Conservation (phyloP, 768 basidiomycete genomes). For the Ramaria rubella region DNA sequence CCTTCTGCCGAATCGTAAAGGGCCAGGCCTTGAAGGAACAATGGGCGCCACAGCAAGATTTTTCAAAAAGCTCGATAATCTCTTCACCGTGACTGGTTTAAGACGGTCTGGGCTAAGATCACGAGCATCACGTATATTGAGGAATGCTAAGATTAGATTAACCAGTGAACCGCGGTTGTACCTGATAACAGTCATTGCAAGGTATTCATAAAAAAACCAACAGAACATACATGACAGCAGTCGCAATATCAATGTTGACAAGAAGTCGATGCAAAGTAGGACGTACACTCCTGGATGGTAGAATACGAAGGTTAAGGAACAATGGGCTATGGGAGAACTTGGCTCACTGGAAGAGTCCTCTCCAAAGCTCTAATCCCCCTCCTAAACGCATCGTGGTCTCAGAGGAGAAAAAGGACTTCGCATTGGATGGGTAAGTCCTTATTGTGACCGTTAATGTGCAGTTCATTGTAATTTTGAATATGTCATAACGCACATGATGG, state of each 20-base stretch:
- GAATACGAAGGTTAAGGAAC: not conserved
- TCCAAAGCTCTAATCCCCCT: constrained; percentile 4
- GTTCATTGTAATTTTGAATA: not conserved
- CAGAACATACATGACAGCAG: constrained; percentile 18
- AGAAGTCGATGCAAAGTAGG: constrained; percentile 20
- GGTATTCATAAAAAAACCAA: not conserved
- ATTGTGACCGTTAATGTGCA: not conserved
- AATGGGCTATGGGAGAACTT: not conserved
- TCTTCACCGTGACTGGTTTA: constrained; percentile 9
- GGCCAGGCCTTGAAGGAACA: not conserved
- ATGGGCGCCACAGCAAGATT: not conserved
- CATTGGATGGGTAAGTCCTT: constrained; percentile 8
- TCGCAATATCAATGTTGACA: constrained; percentile 23
- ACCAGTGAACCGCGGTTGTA: constrained; percentile 8
- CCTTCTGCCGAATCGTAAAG: not conserved
- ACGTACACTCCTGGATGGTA: constrained; percentile 12
- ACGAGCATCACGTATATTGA: not conserved
- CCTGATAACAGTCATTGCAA: constrained; percentile 1
- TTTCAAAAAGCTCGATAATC: constrained; percentile 4
- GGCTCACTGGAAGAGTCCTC: constrained; percentile 8
- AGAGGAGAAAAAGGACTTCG: constrained; percentile 6
- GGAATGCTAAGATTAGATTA: constrained; percentile 2
- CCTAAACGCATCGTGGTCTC: not conserved
- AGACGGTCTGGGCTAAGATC: constrained; percentile 9
- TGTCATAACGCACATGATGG: constrained; percentile 3